Evolutionary conservation across 345 rosid species (phyloP).

Genomic region (Capsella bursapastoris): DNA sequence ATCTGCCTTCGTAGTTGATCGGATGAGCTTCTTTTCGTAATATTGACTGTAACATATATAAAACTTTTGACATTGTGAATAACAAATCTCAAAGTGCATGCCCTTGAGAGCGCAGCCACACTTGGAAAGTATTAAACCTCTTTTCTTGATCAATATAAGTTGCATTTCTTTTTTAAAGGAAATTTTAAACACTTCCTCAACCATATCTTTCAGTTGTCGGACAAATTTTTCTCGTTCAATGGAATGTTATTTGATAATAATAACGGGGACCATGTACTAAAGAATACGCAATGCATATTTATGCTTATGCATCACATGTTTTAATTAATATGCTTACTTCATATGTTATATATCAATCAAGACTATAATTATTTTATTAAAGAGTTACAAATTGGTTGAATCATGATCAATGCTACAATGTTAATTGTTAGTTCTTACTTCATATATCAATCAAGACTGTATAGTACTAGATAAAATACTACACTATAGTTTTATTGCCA

Average conservation of each 20-base stretch:
- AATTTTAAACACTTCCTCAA: slow-evolving; percentile 1
- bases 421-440: no score
- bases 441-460: no score
- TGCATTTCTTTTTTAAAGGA: neutral
- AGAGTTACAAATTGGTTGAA: no score
- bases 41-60: neutral
- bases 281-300: neutral
- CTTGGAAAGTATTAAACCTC: slow-evolving; percentile 17
- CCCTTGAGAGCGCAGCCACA: neutral
- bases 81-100: neutral
- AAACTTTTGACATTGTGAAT: neutral
- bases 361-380: no score
- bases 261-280: slow-evolving; percentile 9
- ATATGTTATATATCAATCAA: no score
- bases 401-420: no score
- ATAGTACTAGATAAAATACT: no score
- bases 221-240: neutral
- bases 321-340: neutral
- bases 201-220: slow-evolving; percentile 22
- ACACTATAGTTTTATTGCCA: no score
- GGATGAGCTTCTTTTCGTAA: neutral
- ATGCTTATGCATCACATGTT: slow-evolving; percentile 33
- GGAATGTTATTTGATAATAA: neutral
- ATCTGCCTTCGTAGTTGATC: neutral
- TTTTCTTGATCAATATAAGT: neutral